A percentile compares a stretch with the other conserved stretches of the same genome.
Conservation (phyloP, 345 rosid genomes). For the Salix viminalis region DNA sequence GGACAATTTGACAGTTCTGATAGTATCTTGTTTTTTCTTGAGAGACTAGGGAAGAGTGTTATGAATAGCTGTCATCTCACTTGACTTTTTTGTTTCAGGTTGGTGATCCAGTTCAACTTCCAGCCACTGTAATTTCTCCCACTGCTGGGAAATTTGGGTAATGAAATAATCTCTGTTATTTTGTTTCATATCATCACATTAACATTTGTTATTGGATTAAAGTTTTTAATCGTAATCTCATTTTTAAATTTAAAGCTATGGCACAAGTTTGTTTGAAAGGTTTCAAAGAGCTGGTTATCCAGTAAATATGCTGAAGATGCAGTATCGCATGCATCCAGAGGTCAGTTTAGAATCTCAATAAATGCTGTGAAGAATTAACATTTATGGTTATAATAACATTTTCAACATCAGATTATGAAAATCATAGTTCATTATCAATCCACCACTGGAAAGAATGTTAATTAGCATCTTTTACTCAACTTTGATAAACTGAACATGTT, state of each 20-base stretch:
- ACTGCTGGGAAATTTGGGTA: constrained; percentile 76
- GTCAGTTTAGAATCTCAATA: constrained; percentile 29
- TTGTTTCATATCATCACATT: background rate
- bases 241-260: constrained; percentile 52
- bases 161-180: background rate
- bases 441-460: background rate
- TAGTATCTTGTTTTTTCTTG: background rate
- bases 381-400: background rate
- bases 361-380: background rate
- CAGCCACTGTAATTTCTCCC: constrained; percentile 93
- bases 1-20: background rate
- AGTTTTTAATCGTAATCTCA: constrained; percentile 3
- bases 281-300: constrained; percentile 96
- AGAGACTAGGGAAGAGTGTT: background rate
- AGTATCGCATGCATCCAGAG: constrained; percentile 98
- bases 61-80: background rate
- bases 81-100: constrained; percentile 45
- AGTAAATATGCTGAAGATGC: constrained; percentile 85
- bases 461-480: background rate
- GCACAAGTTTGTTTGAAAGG: constrained; percentile 91
- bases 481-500: background rate
- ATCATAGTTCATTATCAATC: background rate
- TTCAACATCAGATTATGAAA: background rate
- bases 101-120: constrained; percentile 93
- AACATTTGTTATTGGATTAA: background rate